These are phyloP conservation scores for Misopates orontium DNA, from an alignment of 257 asterid species.

Conservation along the genomic window DNA sequence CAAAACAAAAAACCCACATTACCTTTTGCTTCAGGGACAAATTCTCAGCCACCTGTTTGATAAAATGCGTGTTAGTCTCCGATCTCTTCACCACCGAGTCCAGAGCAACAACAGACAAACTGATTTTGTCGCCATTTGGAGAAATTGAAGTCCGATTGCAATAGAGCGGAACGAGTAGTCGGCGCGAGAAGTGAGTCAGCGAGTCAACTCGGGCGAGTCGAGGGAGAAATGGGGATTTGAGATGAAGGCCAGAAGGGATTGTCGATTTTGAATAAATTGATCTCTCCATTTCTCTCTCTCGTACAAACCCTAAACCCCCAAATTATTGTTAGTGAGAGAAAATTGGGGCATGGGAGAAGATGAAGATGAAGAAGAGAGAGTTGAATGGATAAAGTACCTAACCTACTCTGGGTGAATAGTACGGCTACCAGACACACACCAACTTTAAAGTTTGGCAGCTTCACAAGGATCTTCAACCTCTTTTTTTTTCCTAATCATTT, in stretches of 20 bases:
- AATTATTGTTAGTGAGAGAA: no score
- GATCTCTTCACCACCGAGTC: constrained; percentile 38
- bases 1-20: neutral
- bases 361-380: no score
- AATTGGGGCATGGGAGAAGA: no score
- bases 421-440: no score
- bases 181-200: neutral
- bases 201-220: neutral
- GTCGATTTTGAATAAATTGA: neutral
- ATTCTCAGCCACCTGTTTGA: constrained; percentile 31
- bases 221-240: neutral
- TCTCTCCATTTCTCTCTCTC: neutral
- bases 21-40: constrained; percentile 49
- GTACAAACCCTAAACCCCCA: no score
- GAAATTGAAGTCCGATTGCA: constrained; percentile 29
- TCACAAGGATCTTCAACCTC: no score
- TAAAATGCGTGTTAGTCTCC: constrained; percentile 32
- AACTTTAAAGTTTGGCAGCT: no score
- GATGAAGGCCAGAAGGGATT: neutral
- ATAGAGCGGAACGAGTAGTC: neutral
- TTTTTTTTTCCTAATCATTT: no score
- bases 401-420: no score
- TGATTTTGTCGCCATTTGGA: constrained; percentile 1
- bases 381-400: no score
- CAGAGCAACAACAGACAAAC: constrained; percentile 10